Conservation (phyloP, 371 early-diverging fungal species). For the Synchytrium microbalum region DNA sequence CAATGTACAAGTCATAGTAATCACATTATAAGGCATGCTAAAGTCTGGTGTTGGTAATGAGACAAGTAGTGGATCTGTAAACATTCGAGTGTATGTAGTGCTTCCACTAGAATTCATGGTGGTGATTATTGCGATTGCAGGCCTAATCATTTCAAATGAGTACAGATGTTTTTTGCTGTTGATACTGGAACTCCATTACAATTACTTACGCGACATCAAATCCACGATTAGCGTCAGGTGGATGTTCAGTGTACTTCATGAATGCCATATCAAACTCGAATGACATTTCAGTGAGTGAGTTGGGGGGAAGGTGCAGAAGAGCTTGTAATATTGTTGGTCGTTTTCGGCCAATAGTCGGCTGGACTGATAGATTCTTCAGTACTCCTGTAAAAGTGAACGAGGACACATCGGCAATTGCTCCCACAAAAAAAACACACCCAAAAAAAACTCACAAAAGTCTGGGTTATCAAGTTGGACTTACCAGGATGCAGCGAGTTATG, state of each 20-base stretch:
- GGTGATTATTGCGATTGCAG: slow-evolving; percentile 15
- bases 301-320: slow-evolving; percentile 55
- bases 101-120: neutral
- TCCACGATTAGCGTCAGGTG: slow-evolving; percentile 93
- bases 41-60: slow-evolving; percentile 93
- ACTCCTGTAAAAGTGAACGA: neutral
- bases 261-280: slow-evolving; percentile 83
- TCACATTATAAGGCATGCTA: slow-evolving; percentile 97
- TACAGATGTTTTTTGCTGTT: neutral
- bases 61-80: slow-evolving; percentile 75
- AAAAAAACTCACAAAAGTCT: too few species aligned
- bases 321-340: slow-evolving; percentile 78
- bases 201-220: slow-evolving; percentile 73
- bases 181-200: too few species aligned
- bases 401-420: too few species aligned
- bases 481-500: too few species aligned
- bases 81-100: slow-evolving; percentile 43
- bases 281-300: slow-evolving; percentile 52
- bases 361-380: slow-evolving; percentile 48
- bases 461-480: too few species aligned
- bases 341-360: slow-evolving; percentile 68
- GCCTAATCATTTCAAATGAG: slow-evolving; percentile 7
- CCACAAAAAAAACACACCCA: too few species aligned
- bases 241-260: slow-evolving; percentile 89
- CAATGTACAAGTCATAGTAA: slow-evolving; percentile 90